phyloP scores from a whole-genome alignment of 768 basidiomycete genomes.

The Boletus rubropictus region DNA sequence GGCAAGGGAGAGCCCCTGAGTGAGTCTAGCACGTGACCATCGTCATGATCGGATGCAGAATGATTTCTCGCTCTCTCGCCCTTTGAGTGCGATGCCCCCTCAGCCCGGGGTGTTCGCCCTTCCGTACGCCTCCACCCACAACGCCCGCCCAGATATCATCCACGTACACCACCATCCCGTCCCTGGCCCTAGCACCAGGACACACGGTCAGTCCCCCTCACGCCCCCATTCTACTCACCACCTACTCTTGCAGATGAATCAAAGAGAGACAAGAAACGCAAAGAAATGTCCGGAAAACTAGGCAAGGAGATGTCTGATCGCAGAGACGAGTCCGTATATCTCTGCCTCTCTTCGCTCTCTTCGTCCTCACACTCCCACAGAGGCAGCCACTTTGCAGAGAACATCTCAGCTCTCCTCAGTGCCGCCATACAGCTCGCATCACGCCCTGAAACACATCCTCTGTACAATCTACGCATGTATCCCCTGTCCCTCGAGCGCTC shows the following conservation, averaged over 20 bases:
- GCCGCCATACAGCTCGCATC: constrained; percentile 58
- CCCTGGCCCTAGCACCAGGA: constrained; percentile 40
- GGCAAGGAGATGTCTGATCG: constrained; percentile 71
- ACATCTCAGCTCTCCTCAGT: constrained; percentile 53
- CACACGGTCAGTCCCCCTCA: constrained; percentile 28
- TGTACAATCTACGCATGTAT: constrained; percentile 68
- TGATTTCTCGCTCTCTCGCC: constrained; percentile 8
- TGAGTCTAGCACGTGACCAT: constrained; percentile 10
- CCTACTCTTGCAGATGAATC: constrained; percentile 33
- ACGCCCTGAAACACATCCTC: constrained; percentile 57
- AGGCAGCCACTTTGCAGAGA: constrained; percentile 57
- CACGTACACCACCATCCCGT: constrained; percentile 36
- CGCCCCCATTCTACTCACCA: constrained; percentile 29
- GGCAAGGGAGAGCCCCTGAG: not conserved
- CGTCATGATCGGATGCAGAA: constrained; percentile 20
- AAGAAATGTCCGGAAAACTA: constrained; percentile 63
- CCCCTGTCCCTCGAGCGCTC: constrained; percentile 74
- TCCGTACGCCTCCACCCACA: constrained; percentile 47
- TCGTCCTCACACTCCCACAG: constrained; percentile 32
- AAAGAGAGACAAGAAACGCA: constrained; percentile 62
- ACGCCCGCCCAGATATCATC: constrained; percentile 34
- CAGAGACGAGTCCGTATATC: constrained; percentile 61
- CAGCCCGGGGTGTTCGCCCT: constrained; percentile 65
- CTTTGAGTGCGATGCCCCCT: constrained; percentile 47
- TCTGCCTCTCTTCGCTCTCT: not conserved